phyloP scores from a whole-genome alignment of 345 rosid genomes.

The Mercurialis annua region DNA sequence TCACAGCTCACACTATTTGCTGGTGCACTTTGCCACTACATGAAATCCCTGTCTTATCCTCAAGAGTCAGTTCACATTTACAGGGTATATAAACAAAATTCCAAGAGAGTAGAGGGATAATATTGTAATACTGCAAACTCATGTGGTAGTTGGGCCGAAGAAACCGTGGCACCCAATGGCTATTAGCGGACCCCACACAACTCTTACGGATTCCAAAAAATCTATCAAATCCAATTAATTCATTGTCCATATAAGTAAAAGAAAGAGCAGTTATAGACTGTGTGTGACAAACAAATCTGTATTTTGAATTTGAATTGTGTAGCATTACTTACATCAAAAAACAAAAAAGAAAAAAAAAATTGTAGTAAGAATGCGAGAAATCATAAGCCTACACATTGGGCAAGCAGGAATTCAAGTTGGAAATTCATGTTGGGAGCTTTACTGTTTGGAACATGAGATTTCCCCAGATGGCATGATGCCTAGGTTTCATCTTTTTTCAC shows the following conservation, averaged over 20 bases:
- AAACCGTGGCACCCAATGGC: slow-evolving; percentile 5
- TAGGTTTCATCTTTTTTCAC: too few relatives aligned
- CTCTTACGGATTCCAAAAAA: slow-evolving; percentile 5
- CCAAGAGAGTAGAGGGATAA: background rate
- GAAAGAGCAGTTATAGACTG: background rate
- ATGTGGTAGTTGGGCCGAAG: background rate
- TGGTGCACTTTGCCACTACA: too few relatives aligned
- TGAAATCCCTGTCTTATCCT: too few relatives aligned
- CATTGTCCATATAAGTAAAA: background rate
- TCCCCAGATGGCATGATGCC: slow-evolving; percentile 34
- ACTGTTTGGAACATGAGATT: slow-evolving; percentile 33
- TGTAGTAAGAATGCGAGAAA: slow-evolving; percentile 33
- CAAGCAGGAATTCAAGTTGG: slow-evolving; percentile 41
- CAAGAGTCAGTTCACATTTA: too few relatives aligned
- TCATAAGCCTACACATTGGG: slow-evolving; percentile 37
- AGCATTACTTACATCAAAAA: background rate
- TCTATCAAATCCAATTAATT: slow-evolving; percentile 3
- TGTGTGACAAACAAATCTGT: background rate
- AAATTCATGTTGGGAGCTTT: slow-evolving; percentile 36
- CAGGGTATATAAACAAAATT: too few relatives aligned
- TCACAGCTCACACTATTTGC: too few relatives aligned
- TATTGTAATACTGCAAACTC: background rate
- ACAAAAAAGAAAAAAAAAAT: too few relatives aligned
- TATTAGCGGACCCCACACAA: background rate
- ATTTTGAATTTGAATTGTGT: background rate